Percentiles rank a stretch among this genome's conserved stretches.
Evolutionary conservation across 768 basidiomycete species (phyloP).

Genomic region (Rhodotorula taiwanensis): DNA sequence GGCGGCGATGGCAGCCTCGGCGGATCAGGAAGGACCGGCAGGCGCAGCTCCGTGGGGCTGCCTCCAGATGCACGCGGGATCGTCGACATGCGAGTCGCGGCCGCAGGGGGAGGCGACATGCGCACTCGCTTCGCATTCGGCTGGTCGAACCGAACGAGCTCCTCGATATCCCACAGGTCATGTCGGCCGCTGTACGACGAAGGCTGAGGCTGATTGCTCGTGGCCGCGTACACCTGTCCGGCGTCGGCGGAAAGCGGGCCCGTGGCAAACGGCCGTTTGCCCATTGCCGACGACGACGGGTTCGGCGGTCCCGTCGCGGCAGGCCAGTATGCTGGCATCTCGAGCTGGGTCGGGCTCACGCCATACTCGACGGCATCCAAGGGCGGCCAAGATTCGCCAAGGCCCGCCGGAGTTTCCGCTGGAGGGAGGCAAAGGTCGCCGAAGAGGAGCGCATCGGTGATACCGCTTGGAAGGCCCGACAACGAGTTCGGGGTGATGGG

Average conservation of each 20-base stretch:
- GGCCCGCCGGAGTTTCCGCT: not conserved
- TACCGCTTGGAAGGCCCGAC: not conserved
- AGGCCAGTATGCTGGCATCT: not conserved
- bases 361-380: conserved; percentile 17
- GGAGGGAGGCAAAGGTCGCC: not conserved
- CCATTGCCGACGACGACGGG: no score
- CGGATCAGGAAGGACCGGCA: no score
- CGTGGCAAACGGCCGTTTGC: no score
- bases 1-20: not conserved
- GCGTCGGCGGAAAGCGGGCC: no score
- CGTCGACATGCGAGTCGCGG: no score
- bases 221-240: no score
- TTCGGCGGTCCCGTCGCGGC: not conserved
- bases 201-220: no score
- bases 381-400: not conserved
- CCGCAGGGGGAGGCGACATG: conserved; percentile 9
- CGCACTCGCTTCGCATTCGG: not conserved
- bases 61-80: no score
- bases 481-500: not conserved
- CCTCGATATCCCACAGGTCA: conserved; percentile 27
- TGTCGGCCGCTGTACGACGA: not conserved
- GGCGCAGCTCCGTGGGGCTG: no score
- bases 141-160: conserved; percentile 6
- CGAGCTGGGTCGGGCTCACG: conserved; percentile 5
- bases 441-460: conserved; percentile 1